Evolutionary conservation across 768 basidiomycete genomes (phyloP).

Genomic region (Lentinula boryana): DNA sequence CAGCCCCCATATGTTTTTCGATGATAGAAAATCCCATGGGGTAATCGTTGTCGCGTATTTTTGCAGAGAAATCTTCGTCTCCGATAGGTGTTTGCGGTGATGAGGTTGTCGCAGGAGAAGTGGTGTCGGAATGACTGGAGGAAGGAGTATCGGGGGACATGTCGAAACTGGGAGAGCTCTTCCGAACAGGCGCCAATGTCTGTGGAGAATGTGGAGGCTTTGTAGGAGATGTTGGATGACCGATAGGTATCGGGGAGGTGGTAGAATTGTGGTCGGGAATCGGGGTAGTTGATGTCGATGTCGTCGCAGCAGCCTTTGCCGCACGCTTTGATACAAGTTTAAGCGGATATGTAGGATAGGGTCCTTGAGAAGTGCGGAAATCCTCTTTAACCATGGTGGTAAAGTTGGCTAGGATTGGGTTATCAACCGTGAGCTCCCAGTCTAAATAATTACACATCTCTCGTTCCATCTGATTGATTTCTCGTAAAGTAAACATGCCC

Average conservation of each 20-base stretch:
- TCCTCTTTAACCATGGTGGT: constrained; percentile 56
- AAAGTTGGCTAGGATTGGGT: constrained; percentile 52
- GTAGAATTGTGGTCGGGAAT: constrained; percentile 36
- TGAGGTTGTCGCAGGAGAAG: constrained; percentile 56
- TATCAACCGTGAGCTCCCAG: constrained; percentile 82
- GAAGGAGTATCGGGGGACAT: constrained; percentile 50
- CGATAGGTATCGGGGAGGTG: constrained; percentile 27
- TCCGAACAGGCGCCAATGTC: constrained; percentile 5
- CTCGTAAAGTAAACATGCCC: constrained; percentile 76
- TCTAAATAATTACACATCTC: constrained; percentile 92
- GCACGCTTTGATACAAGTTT: constrained; percentile 59
- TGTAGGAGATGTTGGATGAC: constrained; percentile 22
- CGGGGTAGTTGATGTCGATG: constrained; percentile 34
- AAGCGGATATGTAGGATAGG: constrained; percentile 60
- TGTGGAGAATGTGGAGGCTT: constrained; percentile 14
- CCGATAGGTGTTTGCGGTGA: constrained; percentile 56
- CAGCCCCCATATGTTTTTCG: constrained; percentile 28
- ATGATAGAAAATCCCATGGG: constrained; percentile 26
- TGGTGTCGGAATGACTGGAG: constrained; percentile 42
- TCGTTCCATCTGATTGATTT: constrained; percentile 96
- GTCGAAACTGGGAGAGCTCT: constrained; percentile 14
- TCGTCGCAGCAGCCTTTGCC: constrained; percentile 33
- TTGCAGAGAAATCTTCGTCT: constrained; percentile 43
- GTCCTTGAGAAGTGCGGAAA: constrained; percentile 41
- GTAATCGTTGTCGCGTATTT: constrained; percentile 37